phyloP scores from a whole-genome alignment of 2,329 filamentous ascomycete genomes.

The Apiospora rasikravindrae region DNA sequence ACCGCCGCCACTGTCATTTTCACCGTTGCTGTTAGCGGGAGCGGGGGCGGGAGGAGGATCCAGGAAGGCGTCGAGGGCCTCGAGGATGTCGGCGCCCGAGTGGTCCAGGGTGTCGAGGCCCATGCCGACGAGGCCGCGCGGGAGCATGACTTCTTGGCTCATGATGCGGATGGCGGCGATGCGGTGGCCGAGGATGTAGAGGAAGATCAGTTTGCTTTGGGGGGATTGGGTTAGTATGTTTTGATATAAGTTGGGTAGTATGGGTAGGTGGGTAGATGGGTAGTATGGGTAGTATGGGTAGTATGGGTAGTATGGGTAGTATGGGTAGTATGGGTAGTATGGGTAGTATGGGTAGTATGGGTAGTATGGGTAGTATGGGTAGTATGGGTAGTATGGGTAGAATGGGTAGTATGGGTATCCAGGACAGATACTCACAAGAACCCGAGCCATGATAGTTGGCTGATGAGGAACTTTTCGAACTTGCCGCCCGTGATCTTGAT shows the following conservation, averaged over 20 bases:
- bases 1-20: too few species aligned
- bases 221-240: not conserved
- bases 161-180: conserved; percentile 73
- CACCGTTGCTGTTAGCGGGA: too few species aligned
- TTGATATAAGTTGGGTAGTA: not conserved
- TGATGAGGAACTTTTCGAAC: conserved; percentile 72
- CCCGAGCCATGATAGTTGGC: conserved; percentile 70
- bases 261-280: too few species aligned
- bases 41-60: conserved; percentile 36
- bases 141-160: conserved; percentile 71
- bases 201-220: conserved; percentile 61
- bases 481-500: conserved; percentile 76
- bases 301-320: too few species aligned
- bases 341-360: too few species aligned
- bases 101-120: conserved; percentile 72
- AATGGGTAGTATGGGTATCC: not conserved
- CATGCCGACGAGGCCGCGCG: conserved; percentile 73
- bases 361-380: too few species aligned
- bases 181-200: conserved; percentile 65
- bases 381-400: too few species aligned
- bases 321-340: too few species aligned
- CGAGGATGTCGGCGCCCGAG: conserved; percentile 65
- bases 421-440: conserved; percentile 55
- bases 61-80: conserved; percentile 56
- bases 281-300: too few species aligned